These are phyloP conservation scores for Cymodocea nodosa DNA, from an alignment of 116 monocot species.

Conservation along the genomic window DNA sequence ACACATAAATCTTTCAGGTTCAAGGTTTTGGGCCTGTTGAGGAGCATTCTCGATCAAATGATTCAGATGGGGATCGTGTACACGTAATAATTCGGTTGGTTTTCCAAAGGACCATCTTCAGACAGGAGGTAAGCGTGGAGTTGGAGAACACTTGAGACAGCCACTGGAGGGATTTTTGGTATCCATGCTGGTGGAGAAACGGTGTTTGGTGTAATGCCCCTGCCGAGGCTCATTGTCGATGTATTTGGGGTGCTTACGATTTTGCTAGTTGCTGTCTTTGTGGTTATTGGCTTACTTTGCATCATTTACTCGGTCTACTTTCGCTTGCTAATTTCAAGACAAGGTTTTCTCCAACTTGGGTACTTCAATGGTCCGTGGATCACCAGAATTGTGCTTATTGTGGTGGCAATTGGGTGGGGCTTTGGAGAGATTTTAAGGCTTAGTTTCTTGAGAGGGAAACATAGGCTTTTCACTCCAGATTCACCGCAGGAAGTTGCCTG, in stretches of 20 bases:
- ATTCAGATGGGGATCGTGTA: too few relatives aligned
- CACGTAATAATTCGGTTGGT: too few relatives aligned
- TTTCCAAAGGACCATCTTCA: neutral
- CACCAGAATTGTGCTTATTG: slow-evolving; percentile 44
- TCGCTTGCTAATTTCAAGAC: slow-evolving; percentile 28
- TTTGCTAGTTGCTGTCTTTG: slow-evolving; percentile 33
- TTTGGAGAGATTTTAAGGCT: slow-evolving; percentile 51
- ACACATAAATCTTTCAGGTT: too few relatives aligned
- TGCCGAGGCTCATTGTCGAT: slow-evolving; percentile 51
- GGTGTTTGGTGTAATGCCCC: slow-evolving; percentile 64
- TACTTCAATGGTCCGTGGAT: slow-evolving; percentile 89
- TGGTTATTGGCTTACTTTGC: slow-evolving; percentile 46
- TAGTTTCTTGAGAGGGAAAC: slow-evolving; percentile 26
- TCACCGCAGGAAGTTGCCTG: slow-evolving; percentile 50
- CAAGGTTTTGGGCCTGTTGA: too few relatives aligned
- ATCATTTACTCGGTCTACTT: slow-evolving; percentile 48
- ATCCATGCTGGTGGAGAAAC: slow-evolving; percentile 39
- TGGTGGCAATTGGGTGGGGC: slow-evolving; percentile 68
- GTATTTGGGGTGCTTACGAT: slow-evolving; percentile 65
- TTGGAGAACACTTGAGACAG: neutral
- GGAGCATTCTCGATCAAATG: too few relatives aligned
- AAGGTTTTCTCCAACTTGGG: slow-evolving; percentile 38
- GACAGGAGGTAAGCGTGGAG: neutral
- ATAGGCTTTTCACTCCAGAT: slow-evolving; percentile 20
- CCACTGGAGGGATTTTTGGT: slow-evolving; percentile 6